Percentiles rank a stretch among this genome's conserved stretches.
Evolutionary conservation across 2,329 filamentous ascomycete genomes (phyloP).

Genomic region (Colletotrichum orbiculare): DNA sequence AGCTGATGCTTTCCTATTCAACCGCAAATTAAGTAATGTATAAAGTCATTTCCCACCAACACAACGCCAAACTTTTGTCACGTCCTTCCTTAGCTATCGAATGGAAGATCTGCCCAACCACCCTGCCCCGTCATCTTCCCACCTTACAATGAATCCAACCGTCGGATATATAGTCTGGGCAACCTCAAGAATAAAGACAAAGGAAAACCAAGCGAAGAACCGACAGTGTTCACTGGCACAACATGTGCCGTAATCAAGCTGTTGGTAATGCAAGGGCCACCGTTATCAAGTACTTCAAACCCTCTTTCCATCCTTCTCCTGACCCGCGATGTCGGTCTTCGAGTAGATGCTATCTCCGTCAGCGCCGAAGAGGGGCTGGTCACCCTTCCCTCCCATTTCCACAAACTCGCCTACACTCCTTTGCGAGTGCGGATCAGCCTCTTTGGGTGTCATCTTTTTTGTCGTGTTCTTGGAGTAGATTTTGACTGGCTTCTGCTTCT

Average conservation of each 20-base stretch:
- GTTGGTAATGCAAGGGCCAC: slow-evolving; percentile 1
- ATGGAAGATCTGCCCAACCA: no score
- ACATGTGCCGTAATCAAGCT: slow-evolving; percentile 9
- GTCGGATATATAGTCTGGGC: background rate
- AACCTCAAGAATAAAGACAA: background rate
- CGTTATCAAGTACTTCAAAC: slow-evolving; percentile 10
- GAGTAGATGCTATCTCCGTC: slow-evolving; percentile 66
- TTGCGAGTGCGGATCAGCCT: slow-evolving; percentile 74
- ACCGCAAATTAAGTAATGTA: no score
- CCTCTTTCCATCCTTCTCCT: slow-evolving; percentile 43
- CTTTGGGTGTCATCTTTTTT: slow-evolving; percentile 55
- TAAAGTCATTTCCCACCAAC: no score
- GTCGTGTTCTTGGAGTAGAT: slow-evolving; percentile 78
- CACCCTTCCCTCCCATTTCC: slow-evolving; percentile 86
- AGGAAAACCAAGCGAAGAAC: slow-evolving; percentile 3
- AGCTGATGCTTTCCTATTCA: no score
- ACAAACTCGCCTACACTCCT: slow-evolving; percentile 82
- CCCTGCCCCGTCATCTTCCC: background rate
- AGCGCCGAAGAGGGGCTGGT: slow-evolving; percentile 79
- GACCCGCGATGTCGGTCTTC: slow-evolving; percentile 49
- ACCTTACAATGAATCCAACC: background rate
- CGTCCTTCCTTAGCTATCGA: background rate
- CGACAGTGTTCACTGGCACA: background rate
- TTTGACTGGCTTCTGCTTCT: slow-evolving; percentile 68
- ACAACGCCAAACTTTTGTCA: slow-evolving; percentile 8